These are phyloP conservation scores for Chlorociboria aeruginascens DNA, from an alignment of 495 filamentous ascomycete genomes.

Conservation along the genomic window DNA sequence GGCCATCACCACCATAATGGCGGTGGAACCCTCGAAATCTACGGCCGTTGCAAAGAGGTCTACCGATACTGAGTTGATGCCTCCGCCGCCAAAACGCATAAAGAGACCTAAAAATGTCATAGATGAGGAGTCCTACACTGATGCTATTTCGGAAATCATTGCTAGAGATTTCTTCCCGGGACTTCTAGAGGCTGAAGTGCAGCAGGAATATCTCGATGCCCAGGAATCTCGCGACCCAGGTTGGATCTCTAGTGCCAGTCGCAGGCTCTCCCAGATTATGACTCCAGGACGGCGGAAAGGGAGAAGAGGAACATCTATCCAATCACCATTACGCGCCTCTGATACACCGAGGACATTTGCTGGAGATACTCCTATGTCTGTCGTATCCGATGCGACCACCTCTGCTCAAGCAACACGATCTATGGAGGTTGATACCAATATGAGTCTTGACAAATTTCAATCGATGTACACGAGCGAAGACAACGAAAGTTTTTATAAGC, in stretches of 20 bases:
- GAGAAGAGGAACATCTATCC: slow-evolving; percentile 28
- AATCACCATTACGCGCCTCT: slow-evolving; percentile 20
- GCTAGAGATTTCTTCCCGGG: slow-evolving; percentile 96
- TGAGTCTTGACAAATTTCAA: slow-evolving; percentile 78
- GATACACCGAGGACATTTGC: slow-evolving; percentile 42
- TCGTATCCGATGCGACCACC: slow-evolving; percentile 28
- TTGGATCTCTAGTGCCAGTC: slow-evolving; percentile 76
- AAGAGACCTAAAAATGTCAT: slow-evolving; percentile 84
- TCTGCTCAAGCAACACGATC: slow-evolving; percentile 19
- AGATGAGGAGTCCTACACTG: slow-evolving; percentile 89
- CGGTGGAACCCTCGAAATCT: slow-evolving; percentile 16
- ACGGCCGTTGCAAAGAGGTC: slow-evolving; percentile 52
- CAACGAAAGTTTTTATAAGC: slow-evolving; percentile 87
- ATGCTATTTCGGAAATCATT: slow-evolving; percentile 86
- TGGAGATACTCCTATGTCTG: slow-evolving; percentile 58
- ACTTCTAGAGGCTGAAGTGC: slow-evolving; percentile 68
- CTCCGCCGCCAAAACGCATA: slow-evolving; percentile 79
- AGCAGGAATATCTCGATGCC: slow-evolving; percentile 87
- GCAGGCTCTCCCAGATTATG: slow-evolving; percentile 68
- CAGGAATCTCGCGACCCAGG: slow-evolving; percentile 68
- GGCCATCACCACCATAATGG: neutral
- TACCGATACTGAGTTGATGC: slow-evolving; percentile 67
- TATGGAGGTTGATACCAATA: slow-evolving; percentile 60
- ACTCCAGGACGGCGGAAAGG: slow-evolving; percentile 47
- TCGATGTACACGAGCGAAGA: slow-evolving; percentile 92